These are phyloP conservation scores for Pelargonium cotyledonis DNA, from an alignment of 441 rosid genomes.

Conservation along the genomic window DNA sequence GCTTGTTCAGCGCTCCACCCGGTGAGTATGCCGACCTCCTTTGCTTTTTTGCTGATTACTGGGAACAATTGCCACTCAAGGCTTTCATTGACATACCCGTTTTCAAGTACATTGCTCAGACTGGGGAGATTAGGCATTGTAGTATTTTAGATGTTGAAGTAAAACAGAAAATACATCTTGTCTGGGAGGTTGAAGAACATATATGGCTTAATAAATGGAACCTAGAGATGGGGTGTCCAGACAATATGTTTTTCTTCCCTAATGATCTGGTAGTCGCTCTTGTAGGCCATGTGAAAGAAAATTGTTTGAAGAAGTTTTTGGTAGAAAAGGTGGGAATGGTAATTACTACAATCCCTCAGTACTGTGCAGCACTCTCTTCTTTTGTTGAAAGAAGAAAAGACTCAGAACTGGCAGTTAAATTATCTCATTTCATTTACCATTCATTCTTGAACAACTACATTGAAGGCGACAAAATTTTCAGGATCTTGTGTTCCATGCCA, in stretches of 20 bases:
- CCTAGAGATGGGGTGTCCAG: neutral
- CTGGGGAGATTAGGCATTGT: neutral
- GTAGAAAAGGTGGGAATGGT: neutral
- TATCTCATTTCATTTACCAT: neutral
- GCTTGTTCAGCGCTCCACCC: no score
- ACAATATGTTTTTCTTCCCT: neutral
- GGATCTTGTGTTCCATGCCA: neutral
- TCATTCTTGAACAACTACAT: neutral
- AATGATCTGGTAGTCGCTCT: neutral
- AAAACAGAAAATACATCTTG: neutral
- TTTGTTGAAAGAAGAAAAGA: neutral
- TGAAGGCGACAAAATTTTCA: neutral
- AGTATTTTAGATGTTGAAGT: no score
- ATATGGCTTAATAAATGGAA: neutral
- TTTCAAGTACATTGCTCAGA: neutral
- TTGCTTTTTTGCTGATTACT: no score
- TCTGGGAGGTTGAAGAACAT: neutral
- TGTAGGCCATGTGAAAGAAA: neutral
- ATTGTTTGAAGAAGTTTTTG: neutral
- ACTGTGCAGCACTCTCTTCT: neutral
- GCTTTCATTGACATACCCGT: neutral
- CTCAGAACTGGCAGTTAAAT: neutral
- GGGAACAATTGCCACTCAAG: no score
- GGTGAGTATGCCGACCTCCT: no score
- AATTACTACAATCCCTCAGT: neutral